phyloP scores from a whole-genome alignment of 1,284 basidiomycete genomes.

The Ganoderma sp. region DNA sequence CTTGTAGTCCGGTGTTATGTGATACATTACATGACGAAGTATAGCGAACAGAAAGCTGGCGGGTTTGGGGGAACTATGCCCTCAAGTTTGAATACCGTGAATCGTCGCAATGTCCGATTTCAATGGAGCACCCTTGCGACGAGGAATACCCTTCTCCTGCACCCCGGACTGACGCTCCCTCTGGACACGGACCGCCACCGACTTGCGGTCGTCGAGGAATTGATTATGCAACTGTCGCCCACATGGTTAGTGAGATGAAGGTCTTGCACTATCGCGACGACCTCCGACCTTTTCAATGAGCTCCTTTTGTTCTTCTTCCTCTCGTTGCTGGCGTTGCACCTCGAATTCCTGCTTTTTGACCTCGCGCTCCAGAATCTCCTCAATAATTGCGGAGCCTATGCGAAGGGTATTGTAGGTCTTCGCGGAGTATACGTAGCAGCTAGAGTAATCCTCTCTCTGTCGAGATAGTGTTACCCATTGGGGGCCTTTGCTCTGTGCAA shows the following conservation, averaged over 20 bases:
- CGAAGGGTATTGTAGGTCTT: conserved; percentile 57
- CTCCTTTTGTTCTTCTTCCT: conserved; percentile 10
- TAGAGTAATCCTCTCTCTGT: conserved; percentile 49
- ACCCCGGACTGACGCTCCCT: conserved; percentile 18
- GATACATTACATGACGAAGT: background rate
- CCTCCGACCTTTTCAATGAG: conserved; percentile 15
- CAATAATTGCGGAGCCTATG: conserved; percentile 65
- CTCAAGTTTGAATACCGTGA: background rate
- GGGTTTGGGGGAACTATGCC: background rate
- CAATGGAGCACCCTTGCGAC: conserved; percentile 5
- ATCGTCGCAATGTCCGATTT: conserved; percentile 18
- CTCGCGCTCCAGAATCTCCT: conserved; percentile 62
- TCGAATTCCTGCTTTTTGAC: conserved; percentile 49
- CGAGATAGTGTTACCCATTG: background rate
- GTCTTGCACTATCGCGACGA: background rate
- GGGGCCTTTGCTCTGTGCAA: background rate
- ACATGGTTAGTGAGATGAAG: no score
- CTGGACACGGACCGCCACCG: conserved; percentile 23
- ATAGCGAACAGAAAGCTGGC: no score
- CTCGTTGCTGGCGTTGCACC: conserved; percentile 5
- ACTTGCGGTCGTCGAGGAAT: conserved; percentile 24
- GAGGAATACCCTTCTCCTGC: conserved; percentile 16
- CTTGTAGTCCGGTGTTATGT: background rate
- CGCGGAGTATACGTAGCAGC: conserved; percentile 65
- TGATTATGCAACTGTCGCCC: conserved; percentile 11